A percentile compares a stretch with the other conserved stretches of the same genome.
Evolutionary conservation across 1,284 basidiomycete genomes (phyloP).

Genomic region (Naganishia albida): DNA sequence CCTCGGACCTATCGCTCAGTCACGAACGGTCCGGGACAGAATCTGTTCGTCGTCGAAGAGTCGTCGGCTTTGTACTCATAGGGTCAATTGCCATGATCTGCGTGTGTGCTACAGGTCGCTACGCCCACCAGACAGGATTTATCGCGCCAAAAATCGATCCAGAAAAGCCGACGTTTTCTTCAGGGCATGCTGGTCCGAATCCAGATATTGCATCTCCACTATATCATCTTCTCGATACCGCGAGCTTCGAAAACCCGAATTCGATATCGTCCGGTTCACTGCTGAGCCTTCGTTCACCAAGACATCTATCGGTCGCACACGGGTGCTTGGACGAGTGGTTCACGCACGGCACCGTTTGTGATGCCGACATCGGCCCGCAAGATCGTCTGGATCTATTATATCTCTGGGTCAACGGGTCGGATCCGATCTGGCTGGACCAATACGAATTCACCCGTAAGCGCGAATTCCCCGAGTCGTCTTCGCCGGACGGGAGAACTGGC

Average conservation of each 20-base stretch:
- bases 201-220: constrained; percentile 9
- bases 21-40: no score
- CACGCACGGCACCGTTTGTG: constrained; percentile 2
- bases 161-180: no score
- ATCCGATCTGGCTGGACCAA: constrained; percentile 42
- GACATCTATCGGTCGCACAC: neutral
- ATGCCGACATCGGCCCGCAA: constrained; percentile 4
- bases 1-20: neutral
- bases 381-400: constrained; percentile 14
- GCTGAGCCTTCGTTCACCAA: neutral
- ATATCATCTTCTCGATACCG: constrained; percentile 8
- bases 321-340: constrained; percentile 20
- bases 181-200: neutral
- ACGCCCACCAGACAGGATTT: neutral
- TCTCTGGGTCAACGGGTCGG: constrained; percentile 50
- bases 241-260: neutral
- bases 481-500: neutral
- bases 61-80: no score
- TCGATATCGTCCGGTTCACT: neutral
- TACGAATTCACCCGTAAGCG: neutral
- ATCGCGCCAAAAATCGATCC: no score
- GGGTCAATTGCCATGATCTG: neutral
- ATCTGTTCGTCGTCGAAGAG: no score
- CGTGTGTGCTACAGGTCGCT: neutral
- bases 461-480: neutral